Percentiles rank a stretch among this genome's conserved stretches.
These are phyloP conservation scores for Aspergillus steynii DNA, from an alignment of 495 filamentous ascomycete species.

Conservation along the genomic window DNA sequence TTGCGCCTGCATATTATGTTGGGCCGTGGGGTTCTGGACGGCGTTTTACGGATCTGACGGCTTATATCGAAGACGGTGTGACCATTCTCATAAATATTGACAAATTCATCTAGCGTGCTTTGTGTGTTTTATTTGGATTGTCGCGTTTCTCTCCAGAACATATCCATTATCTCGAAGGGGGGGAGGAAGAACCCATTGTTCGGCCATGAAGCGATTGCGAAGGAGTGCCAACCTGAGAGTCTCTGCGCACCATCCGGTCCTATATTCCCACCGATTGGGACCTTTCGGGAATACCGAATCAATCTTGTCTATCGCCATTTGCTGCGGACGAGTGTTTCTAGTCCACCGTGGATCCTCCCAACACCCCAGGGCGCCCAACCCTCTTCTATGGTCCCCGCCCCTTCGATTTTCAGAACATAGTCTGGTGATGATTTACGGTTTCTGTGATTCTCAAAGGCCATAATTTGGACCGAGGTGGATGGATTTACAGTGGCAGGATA, in stretches of 20 bases:
- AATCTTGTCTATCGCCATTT: background rate
- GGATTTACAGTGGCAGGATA: conserved; percentile 7
- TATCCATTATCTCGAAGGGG: conserved; percentile 1
- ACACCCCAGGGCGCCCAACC: background rate
- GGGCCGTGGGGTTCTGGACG: conserved; percentile 41
- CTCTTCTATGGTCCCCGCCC: background rate
- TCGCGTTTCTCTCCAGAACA: conserved; percentile 16
- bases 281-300: background rate
- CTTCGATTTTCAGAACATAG: background rate
- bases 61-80: conserved; percentile 42
- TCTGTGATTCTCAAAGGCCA: background rate
- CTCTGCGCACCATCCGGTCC: background rate
- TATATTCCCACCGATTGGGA: background rate
- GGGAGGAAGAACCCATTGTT: background rate
- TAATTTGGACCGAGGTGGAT: conserved; percentile 5
- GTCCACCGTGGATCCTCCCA: background rate
- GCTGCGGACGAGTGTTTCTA: background rate
- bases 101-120: conserved; percentile 47
- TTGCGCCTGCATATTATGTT: conserved; percentile 40
- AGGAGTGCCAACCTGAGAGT: background rate
- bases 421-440: background rate
- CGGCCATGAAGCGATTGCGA: background rate
- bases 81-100: conserved; percentile 44
- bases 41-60: conserved; percentile 49
- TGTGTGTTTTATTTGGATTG: conserved; percentile 35